Evolutionary conservation across 1,139 yeast genomes (phyloP), one percentile per base, ranked within the genome.

Genomic region (Geotrichum klebahnii): DNA sequence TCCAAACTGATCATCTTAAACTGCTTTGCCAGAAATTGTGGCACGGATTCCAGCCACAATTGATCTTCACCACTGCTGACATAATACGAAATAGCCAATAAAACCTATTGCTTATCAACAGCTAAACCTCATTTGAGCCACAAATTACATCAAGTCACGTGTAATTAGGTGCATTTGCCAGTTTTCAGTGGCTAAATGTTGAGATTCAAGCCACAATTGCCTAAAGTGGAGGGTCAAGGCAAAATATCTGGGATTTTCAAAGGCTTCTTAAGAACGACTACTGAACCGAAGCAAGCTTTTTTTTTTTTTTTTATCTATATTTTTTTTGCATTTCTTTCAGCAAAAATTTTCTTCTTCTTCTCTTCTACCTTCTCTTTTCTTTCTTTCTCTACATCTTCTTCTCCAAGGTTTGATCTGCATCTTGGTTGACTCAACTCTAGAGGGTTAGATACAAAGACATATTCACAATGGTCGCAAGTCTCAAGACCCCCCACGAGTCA

Each of bases 121-220:
- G 5, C 4, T 22, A 17, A 29, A 36, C 33, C 28, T 38, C 39
- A 47, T 51, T 40, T 36, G 24, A 29, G 46, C 48, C 46, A 39
- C 49, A 24, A 41, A 51, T 51, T 33, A 42, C 44, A 42, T 39
- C 45, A 47, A 35, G 42, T 41, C 54, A 51, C 54, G 54, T 51
- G 54, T 22, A 17, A 51, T 51, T 48, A 46, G 46, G 37, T 39
- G 44, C 46, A 35, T 23, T 28, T 10, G 29, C 32, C 35, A 26
- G 16, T 29, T 39, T 38, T 20, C 26, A n/a, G 46, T 49, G 45
- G 52, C 52, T 34, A 28, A 33, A 41, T 41, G 35, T 26, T 26
- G 46, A 20, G 17, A 28, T 24, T 33, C 34, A 44, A 44, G 47
- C 44, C 50, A 38, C 49, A 45, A 45, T 31, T 32, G 37, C 38